Conservation (phyloP, 345 rosid genomes). For the Populus nigra region DNA sequence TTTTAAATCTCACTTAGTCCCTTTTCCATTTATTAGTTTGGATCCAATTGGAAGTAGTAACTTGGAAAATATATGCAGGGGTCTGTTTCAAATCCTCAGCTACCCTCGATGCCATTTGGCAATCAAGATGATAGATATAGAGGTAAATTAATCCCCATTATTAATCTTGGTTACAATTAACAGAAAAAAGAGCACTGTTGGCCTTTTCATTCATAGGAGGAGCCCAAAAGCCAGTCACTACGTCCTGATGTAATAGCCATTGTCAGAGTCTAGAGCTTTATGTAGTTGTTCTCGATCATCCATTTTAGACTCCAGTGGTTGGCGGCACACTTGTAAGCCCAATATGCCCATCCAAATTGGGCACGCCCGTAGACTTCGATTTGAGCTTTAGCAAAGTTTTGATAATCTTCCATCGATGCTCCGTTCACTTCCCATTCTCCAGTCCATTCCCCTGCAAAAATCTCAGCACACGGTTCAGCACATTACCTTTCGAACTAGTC, state of each 20-base stretch:
- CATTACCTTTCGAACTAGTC: neutral
- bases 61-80: neutral
- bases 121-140: neutral
- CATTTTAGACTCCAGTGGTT: slow-evolving; percentile 30
- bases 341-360: slow-evolving; percentile 40
- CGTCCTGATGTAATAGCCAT: neutral
- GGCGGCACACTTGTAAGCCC: slow-evolving; percentile 26
- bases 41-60: neutral
- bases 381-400: slow-evolving; percentile 27
- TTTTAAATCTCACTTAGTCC: neutral
- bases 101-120: no score
- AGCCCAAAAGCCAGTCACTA: neutral
- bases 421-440: slow-evolving; percentile 17
- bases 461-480: neutral
- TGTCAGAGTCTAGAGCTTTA: neutral
- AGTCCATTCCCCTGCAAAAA: slow-evolving; percentile 38
- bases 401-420: slow-evolving; percentile 27
- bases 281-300: slow-evolving; percentile 32
- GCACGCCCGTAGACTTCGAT: slow-evolving; percentile 29
- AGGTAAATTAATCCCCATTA: neutral
- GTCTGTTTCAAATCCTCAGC: neutral
- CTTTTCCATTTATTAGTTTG: neutral
- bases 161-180: neutral
- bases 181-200: neutral
- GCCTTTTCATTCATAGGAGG: neutral